Base-by-base conservation (phyloP, 1,284 basidiomycete species). In the Microbotryum lychnidis-dioicae region DNA sequence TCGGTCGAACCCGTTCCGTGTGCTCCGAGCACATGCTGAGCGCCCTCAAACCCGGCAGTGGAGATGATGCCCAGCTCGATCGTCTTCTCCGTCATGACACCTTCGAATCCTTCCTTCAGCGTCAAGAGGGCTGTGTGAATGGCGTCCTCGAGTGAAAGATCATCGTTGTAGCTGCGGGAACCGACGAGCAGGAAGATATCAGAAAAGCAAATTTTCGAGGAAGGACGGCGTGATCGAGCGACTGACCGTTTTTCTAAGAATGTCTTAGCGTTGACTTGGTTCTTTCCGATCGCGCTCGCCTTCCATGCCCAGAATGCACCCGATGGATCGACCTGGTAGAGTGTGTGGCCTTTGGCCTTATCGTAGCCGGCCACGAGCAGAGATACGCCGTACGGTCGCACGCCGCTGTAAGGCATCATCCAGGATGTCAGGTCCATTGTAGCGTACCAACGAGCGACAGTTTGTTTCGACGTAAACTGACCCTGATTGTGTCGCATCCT, bases 241-340 rank as follows among this genome's bases (percentile, higher is more conserved):
- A 77, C 84, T 71, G 70, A 91, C 89, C 92, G 83, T 79, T 98
- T 98, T 79, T 98, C 96, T 69, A 99, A 77, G 78, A 98, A 98
- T 2, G 96, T 97, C 79, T 98, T 98, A 57, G 93, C 96, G 74
- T 98, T 99, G 58, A 92, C 86, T 91, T 97, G 97, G 78, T 98
- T 98, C 80, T 98, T 98, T 47, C 96, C 96, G 72, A 98, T 98
- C 18, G 96, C 96, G 74, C 90, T 94, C 16, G 96, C 96, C 77
- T 98, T 99, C 96, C 96, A 99, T 56, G 96, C 93, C 93, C 93
- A 97, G 78, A 91, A 99, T 53, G 90, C 92, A 52, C 96, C 96
- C 52, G 91, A 96, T 21, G 96, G 96, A 79, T 99, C 96, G 58
- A 99, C 94, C 77, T 99, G 96, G 79, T 96, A 98, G 65, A 98